Conservation (phyloP, 2,329 filamentous ascomycete species). For the Monilinia aucupariae region DNA sequence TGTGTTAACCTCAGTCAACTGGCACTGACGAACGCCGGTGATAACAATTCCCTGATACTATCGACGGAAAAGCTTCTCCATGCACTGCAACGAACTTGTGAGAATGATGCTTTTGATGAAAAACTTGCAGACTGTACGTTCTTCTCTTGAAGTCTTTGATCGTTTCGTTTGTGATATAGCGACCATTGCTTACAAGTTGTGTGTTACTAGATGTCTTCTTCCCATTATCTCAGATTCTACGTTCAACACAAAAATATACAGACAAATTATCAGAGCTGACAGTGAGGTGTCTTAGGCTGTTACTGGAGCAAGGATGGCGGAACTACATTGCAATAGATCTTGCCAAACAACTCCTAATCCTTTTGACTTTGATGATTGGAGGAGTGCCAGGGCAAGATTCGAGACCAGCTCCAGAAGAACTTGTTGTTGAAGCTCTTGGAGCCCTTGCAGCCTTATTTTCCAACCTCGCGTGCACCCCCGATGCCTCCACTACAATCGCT, state of each 20-base stretch:
- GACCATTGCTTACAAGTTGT: neutral
- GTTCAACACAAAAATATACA: slow-evolving; percentile 66
- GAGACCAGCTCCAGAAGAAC: slow-evolving; percentile 61
- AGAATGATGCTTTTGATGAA: slow-evolving; percentile 58
- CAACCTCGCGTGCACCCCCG: slow-evolving; percentile 48
- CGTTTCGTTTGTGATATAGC: neutral
- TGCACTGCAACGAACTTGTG: slow-evolving; percentile 40
- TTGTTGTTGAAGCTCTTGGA: slow-evolving; percentile 63
- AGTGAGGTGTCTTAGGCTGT: slow-evolving; percentile 65
- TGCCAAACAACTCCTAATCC: slow-evolving; percentile 76
- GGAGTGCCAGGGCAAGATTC: slow-evolving; percentile 56
- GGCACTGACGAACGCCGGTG: slow-evolving; percentile 45
- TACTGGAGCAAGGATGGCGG: slow-evolving; percentile 77
- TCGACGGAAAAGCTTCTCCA: slow-evolving; percentile 43
- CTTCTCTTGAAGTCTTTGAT: slow-evolving; percentile 57
- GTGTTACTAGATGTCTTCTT: slow-evolving; percentile 67
- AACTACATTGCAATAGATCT: slow-evolving; percentile 63
- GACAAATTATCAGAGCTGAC: slow-evolving; percentile 68
- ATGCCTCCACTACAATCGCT: slow-evolving; percentile 46
- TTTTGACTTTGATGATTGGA: slow-evolving; percentile 76
- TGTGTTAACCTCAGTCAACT: slow-evolving; percentile 57
- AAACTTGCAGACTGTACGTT: slow-evolving; percentile 92
- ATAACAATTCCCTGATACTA: slow-evolving; percentile 40
- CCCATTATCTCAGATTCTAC: slow-evolving; percentile 80
- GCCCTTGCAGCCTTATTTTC: slow-evolving; percentile 63